Conservation (phyloP, 768 basidiomycete species). For the Leccinum sublutescens region DNA sequence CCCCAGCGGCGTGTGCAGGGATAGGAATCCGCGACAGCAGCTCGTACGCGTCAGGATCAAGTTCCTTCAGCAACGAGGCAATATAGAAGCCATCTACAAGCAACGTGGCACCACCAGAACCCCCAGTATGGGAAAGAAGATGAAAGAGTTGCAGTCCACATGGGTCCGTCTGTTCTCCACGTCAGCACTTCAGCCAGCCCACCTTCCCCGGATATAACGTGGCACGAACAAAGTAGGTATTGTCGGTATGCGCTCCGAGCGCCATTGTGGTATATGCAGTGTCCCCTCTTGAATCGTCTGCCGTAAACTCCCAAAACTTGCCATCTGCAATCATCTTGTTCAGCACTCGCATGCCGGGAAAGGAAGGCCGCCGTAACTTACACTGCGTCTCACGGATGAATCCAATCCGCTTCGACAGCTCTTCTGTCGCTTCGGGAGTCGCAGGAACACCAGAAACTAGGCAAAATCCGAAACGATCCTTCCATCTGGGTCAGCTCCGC, state of each 20-base stretch:
- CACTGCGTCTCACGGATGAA: constrained; percentile 89
- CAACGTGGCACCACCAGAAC: constrained; percentile 83
- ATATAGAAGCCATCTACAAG: constrained; percentile 96
- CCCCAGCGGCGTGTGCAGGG: constrained; percentile 89
- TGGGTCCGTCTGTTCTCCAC: constrained; percentile 70
- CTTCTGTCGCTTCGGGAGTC: constrained; percentile 82
- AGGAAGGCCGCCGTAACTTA: constrained; percentile 19
- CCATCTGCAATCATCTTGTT: constrained; percentile 65
- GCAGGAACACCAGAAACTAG: constrained; percentile 79
- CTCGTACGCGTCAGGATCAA: constrained; percentile 68
- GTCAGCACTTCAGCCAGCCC: constrained; percentile 13
- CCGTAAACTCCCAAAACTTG: constrained; percentile 96
- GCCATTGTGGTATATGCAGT: constrained; percentile 91
- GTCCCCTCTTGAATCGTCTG: constrained; percentile 87
- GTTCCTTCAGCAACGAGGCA: constrained; percentile 72
- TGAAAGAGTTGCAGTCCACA: constrained; percentile 97
- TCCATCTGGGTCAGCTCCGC: constrained; percentile 4
- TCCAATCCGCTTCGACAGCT: constrained; percentile 69
- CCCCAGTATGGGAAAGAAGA: constrained; percentile 78
- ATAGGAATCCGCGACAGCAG: constrained; percentile 67
- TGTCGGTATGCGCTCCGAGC: constrained; percentile 82
- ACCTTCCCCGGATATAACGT: background rate
- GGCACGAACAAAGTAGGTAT: constrained; percentile 47
- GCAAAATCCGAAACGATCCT: constrained; percentile 89
- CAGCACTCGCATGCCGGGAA: constrained; percentile 13